A percentile compares a stretch with the other conserved stretches of the same genome.
Conservation (phyloP, 495 filamentous ascomycete species). For the Elaphomyces granulatus region DNA sequence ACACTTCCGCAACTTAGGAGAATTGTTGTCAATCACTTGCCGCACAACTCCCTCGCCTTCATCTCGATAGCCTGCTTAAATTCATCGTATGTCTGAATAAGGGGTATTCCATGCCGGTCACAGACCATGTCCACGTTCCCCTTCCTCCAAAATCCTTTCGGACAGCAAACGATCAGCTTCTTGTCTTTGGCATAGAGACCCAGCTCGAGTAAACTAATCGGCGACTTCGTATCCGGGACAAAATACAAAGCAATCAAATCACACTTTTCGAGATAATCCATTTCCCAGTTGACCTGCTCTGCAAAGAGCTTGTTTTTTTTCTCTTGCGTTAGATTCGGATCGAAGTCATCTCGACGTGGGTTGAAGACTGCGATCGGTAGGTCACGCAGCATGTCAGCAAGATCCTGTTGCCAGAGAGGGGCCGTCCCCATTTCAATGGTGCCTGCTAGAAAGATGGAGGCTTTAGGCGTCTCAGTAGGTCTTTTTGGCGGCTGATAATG, state of each 20-base stretch:
- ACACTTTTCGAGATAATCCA: constrained; percentile 31
- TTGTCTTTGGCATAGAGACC: too few relatives aligned
- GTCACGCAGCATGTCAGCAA: background rate
- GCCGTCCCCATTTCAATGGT: constrained; percentile 1
- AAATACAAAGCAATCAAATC: constrained; percentile 41
- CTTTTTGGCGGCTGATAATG: too few relatives aligned
- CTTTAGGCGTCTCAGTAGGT: too few relatives aligned
- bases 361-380: constrained; percentile 42
- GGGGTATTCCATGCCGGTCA: too few relatives aligned
- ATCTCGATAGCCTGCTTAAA: too few relatives aligned
- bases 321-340: constrained; percentile 33
- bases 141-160: too few relatives aligned
- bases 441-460: constrained; percentile 1
- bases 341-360: constrained; percentile 38
- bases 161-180: too few relatives aligned
- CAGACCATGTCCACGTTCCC: too few relatives aligned
- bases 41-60: too few relatives aligned
- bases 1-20: too few relatives aligned
- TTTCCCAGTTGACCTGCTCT: constrained; percentile 43
- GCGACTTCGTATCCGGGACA: constrained; percentile 25
- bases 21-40: too few relatives aligned
- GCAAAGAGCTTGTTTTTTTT: constrained; percentile 24
- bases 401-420: background rate
- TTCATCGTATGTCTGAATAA: too few relatives aligned
- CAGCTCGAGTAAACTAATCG: constrained; percentile 35